phyloP scores from a whole-genome alignment of 2,329 filamentous ascomycete genomes.

The Fusarium mexicanum region DNA sequence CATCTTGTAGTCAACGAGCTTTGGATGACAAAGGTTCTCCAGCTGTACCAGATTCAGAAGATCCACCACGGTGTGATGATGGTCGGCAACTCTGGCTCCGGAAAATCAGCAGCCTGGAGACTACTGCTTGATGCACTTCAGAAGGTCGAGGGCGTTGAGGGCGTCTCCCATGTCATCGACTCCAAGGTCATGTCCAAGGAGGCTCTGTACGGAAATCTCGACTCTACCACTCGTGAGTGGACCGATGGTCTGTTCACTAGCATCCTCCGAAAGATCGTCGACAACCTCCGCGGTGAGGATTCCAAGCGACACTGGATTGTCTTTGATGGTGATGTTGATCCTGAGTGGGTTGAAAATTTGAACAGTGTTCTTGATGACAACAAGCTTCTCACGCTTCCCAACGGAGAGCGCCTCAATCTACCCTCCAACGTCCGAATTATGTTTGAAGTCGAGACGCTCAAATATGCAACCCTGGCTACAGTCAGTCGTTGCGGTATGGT shows the following conservation, averaged over 20 bases:
- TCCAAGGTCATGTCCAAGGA: conserved; percentile 99
- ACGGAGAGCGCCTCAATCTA: conserved; percentile 95
- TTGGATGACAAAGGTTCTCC: conserved; percentile 97
- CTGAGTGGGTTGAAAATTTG: conserved; percentile 99
- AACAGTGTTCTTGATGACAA: conserved; percentile 99
- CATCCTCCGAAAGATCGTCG: conserved; percentile 97
- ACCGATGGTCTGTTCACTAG: conserved; percentile 98
- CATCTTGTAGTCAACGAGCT: conserved; percentile 90
- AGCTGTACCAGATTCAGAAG: conserved; percentile 97
- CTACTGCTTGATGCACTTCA: conserved; percentile 91
- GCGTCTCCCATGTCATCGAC: conserved; percentile 96
- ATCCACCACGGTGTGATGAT: conserved; percentile 99
- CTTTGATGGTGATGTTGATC: conserved; percentile 98
- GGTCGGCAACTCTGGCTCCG: conserved; percentile 97
- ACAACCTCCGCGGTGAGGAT: conserved; percentile 97
- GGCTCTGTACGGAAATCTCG: conserved; percentile 91
- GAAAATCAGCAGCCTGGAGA: conserved; percentile 96
- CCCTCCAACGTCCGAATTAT: conserved; percentile 97
- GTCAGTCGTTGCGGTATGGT: conserved; percentile 99
- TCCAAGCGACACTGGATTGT: conserved; percentile 99
- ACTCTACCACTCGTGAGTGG: conserved; percentile 98
- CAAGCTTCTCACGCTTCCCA: conserved; percentile 94
- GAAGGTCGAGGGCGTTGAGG: conserved; percentile 88
- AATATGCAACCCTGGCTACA: conserved; percentile 97
- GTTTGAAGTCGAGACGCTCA: conserved; percentile 98